phyloP scores from a whole-genome alignment of 1,284 basidiomycete species.

The Irpex sp. region DNA sequence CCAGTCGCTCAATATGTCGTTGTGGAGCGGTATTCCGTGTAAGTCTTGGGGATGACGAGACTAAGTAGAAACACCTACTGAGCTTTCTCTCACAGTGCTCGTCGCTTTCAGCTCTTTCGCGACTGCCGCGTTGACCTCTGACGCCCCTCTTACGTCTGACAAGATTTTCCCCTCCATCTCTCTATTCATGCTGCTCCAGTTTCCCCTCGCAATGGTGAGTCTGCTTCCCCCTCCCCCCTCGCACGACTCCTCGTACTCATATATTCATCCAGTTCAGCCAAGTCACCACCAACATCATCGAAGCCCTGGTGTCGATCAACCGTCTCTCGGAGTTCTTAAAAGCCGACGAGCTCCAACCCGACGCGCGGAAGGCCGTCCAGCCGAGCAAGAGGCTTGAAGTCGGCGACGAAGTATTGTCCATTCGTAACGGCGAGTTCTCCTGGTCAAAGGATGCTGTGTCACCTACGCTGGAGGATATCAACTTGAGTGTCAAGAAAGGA shows the following conservation, averaged over 20 bases:
- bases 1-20: slow-evolving; percentile 54
- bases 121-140: slow-evolving; percentile 68
- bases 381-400: slow-evolving; percentile 35
- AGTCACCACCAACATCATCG: slow-evolving; percentile 77
- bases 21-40: slow-evolving; percentile 70
- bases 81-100: slow-evolving; percentile 42
- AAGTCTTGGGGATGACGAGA: slow-evolving; percentile 11
- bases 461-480: slow-evolving; percentile 76
- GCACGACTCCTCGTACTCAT: not conserved
- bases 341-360: slow-evolving; percentile 78
- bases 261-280: slow-evolving; percentile 49
- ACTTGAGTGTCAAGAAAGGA: slow-evolving; percentile 77
- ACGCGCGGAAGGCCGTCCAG: slow-evolving; percentile 57
- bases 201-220: slow-evolving; percentile 90
- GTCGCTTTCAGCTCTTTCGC: slow-evolving; percentile 91
- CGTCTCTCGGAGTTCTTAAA: slow-evolving; percentile 78
- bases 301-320: slow-evolving; percentile 82
- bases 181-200: slow-evolving; percentile 86
- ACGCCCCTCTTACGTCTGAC: slow-evolving; percentile 80
- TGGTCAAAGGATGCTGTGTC: slow-evolving; percentile 62
- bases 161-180: slow-evolving; percentile 94
- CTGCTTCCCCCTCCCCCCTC: no score
- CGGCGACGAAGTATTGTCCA: slow-evolving; percentile 73
- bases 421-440: slow-evolving; percentile 73
- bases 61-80: slow-evolving; percentile 16